Evolutionary conservation across 371 early-diverging fungal species (phyloP), one percentile per base, ranked within the genome.

Genomic region (Rhizopus delemar): DNA sequence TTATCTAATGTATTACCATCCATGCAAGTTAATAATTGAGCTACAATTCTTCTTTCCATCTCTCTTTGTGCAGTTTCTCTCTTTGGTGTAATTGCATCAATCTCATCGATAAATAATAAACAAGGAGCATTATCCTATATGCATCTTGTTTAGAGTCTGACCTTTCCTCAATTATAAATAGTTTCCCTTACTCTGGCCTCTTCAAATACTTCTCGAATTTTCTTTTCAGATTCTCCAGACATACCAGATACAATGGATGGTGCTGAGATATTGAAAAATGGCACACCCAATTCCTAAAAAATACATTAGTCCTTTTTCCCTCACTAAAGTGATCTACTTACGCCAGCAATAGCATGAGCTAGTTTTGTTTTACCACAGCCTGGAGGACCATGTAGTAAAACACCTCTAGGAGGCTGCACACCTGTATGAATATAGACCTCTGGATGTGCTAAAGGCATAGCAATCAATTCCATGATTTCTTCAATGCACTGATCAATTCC

Each of bases 21-120:
- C 90, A 99, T 91, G 76, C 98, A 98, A 3, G 99, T 99, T 56
- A 99, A 74, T 38, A 99, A 79, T 77, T 99, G 99, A 16, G 96
- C 96, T 9, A 99, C 99, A 65, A 99, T 99, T 57, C 99, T 82
- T 41, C 96, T 87, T 75, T 99, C 99, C 93, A 99, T 99, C 70
- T 99, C 99, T 59, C 98, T 82, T 67, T 97, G 95, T 4, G 97
- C 98, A 5, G 97, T 98, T 65, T 99, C 99, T 67, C 99, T 88
- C 75, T 99, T 99, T 6, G 98, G 98, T n/a, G 99, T 98, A 53
- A 99, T 97, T 4, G 99, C 97, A 72, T 99, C 99, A 53, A 99
- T 98, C 74, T 99, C 99, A 73, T 99, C 99, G 60, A 99, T 98
- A 69, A 99, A 99, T 52, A 99, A 77, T 31, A 99, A 75, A 71